phyloP scores from a whole-genome alignment of 2,329 filamentous ascomycete species.

The Epicoccum sorghinum region DNA sequence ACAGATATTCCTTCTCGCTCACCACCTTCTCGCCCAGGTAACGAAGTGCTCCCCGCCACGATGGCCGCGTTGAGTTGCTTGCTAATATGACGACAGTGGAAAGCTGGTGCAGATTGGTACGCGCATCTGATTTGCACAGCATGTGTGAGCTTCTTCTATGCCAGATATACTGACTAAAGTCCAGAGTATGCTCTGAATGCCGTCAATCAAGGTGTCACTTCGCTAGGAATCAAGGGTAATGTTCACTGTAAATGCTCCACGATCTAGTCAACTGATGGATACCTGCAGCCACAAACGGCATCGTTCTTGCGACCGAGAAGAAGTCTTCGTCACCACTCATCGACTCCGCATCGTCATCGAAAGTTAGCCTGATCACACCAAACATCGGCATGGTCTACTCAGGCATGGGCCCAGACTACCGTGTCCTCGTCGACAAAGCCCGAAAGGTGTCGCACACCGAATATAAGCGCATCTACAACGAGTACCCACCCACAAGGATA shows the following conservation, averaged over 20 bases:
- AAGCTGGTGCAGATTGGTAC: conserved; percentile 98
- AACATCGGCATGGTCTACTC: conserved; percentile 99
- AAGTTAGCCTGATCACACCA: conserved; percentile 96
- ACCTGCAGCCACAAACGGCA: conserved; percentile 89
- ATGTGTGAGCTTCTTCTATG: conserved; percentile 14
- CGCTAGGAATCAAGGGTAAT: conserved; percentile 95
- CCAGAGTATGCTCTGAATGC: conserved; percentile 98
- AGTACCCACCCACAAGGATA: conserved; percentile 99
- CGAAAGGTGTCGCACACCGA: conserved; percentile 97
- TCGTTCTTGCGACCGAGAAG: conserved; percentile 98
- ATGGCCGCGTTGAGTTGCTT: conserved; percentile 31
- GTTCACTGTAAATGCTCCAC: neutral
- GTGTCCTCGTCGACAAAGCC: conserved; percentile 95
- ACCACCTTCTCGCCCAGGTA: conserved; percentile 99
- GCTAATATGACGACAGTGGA: conserved; percentile 70
- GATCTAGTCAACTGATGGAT: conserved; percentile 7
- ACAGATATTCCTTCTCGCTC: conserved; percentile 98
- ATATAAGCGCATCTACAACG: conserved; percentile 99
- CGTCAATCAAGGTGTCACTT: conserved; percentile 98
- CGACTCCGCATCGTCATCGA: conserved; percentile 91
- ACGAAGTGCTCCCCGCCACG: conserved; percentile 42
- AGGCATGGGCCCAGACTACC: conserved; percentile 98
- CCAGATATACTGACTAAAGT: conserved; percentile 20
- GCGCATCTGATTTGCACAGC: conserved; percentile 16
- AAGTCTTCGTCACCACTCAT: conserved; percentile 98